phyloP scores from a whole-genome alignment of 257 asterid genomes.

The Penstemon newberryi region DNA sequence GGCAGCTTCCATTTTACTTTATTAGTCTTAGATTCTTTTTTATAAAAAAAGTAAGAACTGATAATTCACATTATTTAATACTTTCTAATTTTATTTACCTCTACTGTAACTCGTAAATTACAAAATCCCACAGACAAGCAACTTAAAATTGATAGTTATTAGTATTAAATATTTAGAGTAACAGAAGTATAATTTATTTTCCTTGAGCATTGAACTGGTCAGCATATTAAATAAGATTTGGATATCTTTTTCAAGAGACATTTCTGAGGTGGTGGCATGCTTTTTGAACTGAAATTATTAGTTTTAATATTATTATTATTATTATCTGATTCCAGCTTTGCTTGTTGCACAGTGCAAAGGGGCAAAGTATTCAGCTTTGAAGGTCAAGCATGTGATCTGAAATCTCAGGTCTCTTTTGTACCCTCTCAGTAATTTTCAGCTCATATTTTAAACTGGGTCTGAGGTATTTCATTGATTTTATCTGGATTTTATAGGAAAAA shows the following conservation, averaged over 20 bases:
- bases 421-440: neutral
- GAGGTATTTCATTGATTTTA: conserved; percentile 20
- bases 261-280: conserved; percentile 35
- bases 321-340: conserved; percentile 38
- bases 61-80: conserved; percentile 41
- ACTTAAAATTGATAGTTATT: neutral
- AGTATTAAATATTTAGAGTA: no score
- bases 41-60: conserved; percentile 40
- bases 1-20: conserved; percentile 49
- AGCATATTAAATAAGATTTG: conserved; percentile 39
- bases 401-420: conserved; percentile 29
- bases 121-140: conserved; percentile 28
- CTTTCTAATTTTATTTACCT: conserved; percentile 20
- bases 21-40: conserved; percentile 47
- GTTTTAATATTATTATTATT: conserved; percentile 7
- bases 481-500: conserved; percentile 22
- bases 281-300: conserved; percentile 32
- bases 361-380: conserved; percentile 31
- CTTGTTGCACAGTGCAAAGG: conserved; percentile 35
- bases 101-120: neutral
- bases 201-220: conserved; percentile 50
- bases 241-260: conserved; percentile 38
- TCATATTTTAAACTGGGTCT: conserved; percentile 30
- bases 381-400: conserved; percentile 53
- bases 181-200: neutral